Base-by-base conservation (phyloP, 495 filamentous ascomycete species). In the Penicillium canariense region DNA sequence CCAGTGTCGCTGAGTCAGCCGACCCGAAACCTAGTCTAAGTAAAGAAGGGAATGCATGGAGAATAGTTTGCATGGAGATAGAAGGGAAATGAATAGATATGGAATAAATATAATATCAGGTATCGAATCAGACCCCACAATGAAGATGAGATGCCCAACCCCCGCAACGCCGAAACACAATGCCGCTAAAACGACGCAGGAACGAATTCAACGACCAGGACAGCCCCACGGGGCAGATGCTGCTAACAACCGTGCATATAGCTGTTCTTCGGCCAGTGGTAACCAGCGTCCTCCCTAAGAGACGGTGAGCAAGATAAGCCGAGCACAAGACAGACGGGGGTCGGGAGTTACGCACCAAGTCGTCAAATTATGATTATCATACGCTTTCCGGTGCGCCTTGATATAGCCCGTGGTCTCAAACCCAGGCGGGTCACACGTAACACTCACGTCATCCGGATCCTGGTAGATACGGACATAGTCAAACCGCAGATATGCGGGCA, bases 401-500 rank as follows among this genome's bases (percentile, higher is more conserved):
- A 91, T 91, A 65, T 90, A 91, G n/a, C 71, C 53, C 0, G 86
- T 89, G 11, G 87, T 90, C 57, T 81, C 77, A 62, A 84, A 90
- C 0, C 80, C 85, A 2, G 72, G 75, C 0, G 88, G 88, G 72
- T 91, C 88, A 68, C 88, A 90, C 28, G 86, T 88, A 15, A 90
- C 66, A 43, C 80, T 80, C 11, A 68, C 56, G 28, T 82, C 67
- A 46, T 79, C 78, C 14, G 79, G 74, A 52, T 86, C 79, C 63
- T 90, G 87, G 60, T 90, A 91, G 51, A 90, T 87, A 5, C 88
- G 81, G 31, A 91, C 70, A 62, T 89, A 90, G 61, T 91, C 87
- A 50, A 91, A 72, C 2, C 85, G 77, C 79, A 90, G 84, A 38
- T 78, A 85, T 0, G 85, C 86, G 22, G 87, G 88, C 60, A 89